These are phyloP conservation scores for Thelonectria rubi DNA, from an alignment of 2,329 filamentous ascomycete genomes.

Conservation along the genomic window DNA sequence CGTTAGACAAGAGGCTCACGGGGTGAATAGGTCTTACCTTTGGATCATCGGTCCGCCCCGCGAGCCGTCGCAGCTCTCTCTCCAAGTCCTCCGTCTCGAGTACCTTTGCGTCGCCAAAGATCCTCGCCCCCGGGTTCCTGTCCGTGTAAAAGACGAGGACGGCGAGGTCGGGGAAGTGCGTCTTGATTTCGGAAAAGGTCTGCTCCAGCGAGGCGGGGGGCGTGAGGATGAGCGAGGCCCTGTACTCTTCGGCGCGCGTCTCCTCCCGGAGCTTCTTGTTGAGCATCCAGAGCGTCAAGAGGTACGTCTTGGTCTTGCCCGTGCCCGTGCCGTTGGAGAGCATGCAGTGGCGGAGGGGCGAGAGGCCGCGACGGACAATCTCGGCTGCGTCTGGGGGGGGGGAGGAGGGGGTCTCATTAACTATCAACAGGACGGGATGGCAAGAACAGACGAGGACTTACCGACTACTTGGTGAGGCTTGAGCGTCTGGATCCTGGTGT, in stretches of 20 bases:
- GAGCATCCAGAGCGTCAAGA: neutral
- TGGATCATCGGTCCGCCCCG: neutral
- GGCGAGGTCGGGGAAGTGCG: neutral
- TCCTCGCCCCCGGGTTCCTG: too few species aligned
- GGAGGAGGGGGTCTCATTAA: too few species aligned
- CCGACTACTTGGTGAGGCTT: neutral
- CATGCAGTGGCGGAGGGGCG: neutral
- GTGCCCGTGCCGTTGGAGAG: neutral
- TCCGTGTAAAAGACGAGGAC: neutral
- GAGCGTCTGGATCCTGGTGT: neutral
- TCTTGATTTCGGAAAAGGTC: neutral
- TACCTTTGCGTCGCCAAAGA: too few species aligned
- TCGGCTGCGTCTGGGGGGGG: neutral
- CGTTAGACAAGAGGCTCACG: neutral
- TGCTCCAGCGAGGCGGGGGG: neutral
- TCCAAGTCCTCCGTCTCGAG: neutral
- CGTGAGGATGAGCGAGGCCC: neutral
- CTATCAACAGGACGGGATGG: too few species aligned
- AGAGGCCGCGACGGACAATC: neutral
- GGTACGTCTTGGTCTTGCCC: neutral
- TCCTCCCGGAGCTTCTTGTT: neutral
- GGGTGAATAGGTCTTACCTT: neutral
- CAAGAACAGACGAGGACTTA: neutral
- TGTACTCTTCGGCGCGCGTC: neutral
- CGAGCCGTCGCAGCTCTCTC: too few species aligned